Conservation (phyloP, 176 grass and related monocot species). For the Tillandsia leiboldiana region DNA sequence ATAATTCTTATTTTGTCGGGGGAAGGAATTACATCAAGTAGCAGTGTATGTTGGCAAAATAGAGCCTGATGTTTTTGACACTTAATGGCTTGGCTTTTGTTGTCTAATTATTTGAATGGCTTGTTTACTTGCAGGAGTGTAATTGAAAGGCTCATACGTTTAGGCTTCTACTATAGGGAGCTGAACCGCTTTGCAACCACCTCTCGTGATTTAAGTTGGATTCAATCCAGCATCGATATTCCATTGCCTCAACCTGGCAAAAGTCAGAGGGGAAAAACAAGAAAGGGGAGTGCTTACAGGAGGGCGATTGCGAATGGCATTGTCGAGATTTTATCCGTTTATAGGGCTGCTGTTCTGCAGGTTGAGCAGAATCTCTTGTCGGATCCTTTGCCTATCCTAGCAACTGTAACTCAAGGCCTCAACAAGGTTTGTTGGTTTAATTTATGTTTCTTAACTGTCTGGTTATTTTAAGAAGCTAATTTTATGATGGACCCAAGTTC, state of each 20-base stretch:
- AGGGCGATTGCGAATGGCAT: conserved; percentile 93
- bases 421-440: conserved; percentile 48
- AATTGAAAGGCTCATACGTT: conserved; percentile 75
- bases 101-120: conserved; percentile 1
- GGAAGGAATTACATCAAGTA: not conserved
- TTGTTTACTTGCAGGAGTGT: conserved; percentile 43
- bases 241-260: conserved; percentile 26
- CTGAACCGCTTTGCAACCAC: conserved; percentile 70
- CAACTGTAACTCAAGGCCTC: conserved; percentile 67
- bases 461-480: conserved; percentile 1
- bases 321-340: conserved; percentile 86
- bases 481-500: not conserved
- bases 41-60: not conserved
- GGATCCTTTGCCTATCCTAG: conserved; percentile 81
- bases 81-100: not conserved
- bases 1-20: no score
- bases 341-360: conserved; percentile 83
- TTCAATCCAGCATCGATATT: conserved; percentile 48
- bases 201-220: conserved; percentile 73
- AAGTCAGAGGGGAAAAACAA: conserved; percentile 33
- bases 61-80: not conserved
- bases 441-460: not conserved
- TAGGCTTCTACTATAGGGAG: conserved; percentile 90
- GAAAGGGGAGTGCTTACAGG: conserved; percentile 68
- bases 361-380: conserved; percentile 89